Conservation (phyloP, 2,329 filamentous ascomycete species). For the Colletotrichum lini region DNA sequence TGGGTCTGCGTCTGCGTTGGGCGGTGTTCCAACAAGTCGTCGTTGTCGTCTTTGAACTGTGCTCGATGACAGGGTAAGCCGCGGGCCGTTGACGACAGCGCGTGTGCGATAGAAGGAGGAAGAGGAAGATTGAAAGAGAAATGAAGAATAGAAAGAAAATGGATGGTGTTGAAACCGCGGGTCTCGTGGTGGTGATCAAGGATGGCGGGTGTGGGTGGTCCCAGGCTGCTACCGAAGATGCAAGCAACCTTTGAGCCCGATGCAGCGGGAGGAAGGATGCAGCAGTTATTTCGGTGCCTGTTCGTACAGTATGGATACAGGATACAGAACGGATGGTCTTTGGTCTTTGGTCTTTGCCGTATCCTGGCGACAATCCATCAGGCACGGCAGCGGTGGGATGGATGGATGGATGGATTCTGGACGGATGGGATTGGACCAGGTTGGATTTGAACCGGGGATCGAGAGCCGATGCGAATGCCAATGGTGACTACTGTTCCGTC, state of each 20-base stretch:
- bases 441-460: neutral
- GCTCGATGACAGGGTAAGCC: too few species aligned
- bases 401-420: too few species aligned
- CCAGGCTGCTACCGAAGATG: constrained; percentile 11
- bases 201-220: neutral
- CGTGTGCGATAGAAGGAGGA: neutral
- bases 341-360: constrained; percentile 34
- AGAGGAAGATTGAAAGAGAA: neutral
- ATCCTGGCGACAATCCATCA: constrained; percentile 18
- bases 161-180: constrained; percentile 18
- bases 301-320: too few species aligned
- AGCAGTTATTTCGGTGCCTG: constrained; percentile 39
- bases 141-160: constrained; percentile 7
- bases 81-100: too few species aligned
- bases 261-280: constrained; percentile 26
- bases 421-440: neutral
- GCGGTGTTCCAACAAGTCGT: neutral
- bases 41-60: neutral
- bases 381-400: neutral
- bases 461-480: too few species aligned
- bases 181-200: constrained; percentile 29
- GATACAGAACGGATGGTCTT: constrained; percentile 27
- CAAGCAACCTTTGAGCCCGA: constrained; percentile 3
- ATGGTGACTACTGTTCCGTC: too few species aligned
- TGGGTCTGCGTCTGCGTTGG: neutral